Percentiles rank a stretch among this genome's conserved stretches.
These are phyloP conservation scores for Ramularia collo-cygni DNA, from an alignment of 2,329 filamentous ascomycete genomes.

Conservation along the genomic window DNA sequence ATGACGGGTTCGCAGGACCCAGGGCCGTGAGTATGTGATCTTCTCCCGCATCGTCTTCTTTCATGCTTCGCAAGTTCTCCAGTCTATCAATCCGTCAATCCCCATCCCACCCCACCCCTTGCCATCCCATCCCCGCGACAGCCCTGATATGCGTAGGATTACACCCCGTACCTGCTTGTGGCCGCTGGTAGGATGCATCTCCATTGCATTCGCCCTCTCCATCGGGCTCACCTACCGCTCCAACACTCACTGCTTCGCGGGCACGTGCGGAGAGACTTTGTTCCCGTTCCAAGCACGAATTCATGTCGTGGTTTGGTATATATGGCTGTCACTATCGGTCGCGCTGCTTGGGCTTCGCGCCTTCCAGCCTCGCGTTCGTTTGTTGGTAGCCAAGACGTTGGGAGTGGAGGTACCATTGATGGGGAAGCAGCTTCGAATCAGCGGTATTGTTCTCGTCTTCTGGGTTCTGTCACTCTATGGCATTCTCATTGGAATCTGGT, in stretches of 20 bases:
- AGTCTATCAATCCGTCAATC: no score
- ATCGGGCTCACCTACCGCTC: constrained; percentile 12
- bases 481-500: constrained; percentile 11
- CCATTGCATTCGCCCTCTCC: constrained; percentile 7
- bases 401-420: constrained; percentile 2
- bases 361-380: constrained; percentile 6
- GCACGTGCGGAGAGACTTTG: constrained; percentile 9
- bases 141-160: constrained; percentile 7
- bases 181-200: constrained; percentile 8
- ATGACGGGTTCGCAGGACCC: no score
- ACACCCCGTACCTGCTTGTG: constrained; percentile 12
- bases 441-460: constrained; percentile 8
- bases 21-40: no score
- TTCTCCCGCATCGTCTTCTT: no score
- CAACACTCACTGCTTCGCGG: constrained; percentile 13
- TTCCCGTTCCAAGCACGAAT: constrained; percentile 13
- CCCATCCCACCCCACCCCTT: no score
- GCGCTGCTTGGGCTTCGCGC: constrained; percentile 7
- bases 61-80: no score
- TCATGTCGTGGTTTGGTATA: constrained; percentile 14
- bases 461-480: constrained; percentile 9
- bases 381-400: constrained; percentile 1
- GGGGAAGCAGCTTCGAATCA: constrained; percentile 6
- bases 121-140: no score
- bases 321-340: constrained; percentile 10